Evolutionary conservation across 768 basidiomycete genomes (phyloP).

Genomic region (Leccinum uliginosum): DNA sequence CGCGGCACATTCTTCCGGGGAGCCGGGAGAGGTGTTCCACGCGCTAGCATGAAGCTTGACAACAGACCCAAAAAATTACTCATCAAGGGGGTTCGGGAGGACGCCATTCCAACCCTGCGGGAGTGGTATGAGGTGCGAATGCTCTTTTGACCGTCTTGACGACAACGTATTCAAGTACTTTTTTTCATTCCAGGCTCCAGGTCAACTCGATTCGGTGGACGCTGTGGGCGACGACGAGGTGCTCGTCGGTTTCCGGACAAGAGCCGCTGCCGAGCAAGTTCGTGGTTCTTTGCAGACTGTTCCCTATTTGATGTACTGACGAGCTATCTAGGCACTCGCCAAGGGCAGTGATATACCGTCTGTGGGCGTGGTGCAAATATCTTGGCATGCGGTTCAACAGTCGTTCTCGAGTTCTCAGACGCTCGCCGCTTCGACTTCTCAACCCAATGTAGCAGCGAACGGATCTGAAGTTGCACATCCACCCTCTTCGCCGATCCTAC

Average conservation of each 20-base stretch:
- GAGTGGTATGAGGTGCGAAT: conserved; percentile 78
- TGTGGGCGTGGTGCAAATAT: conserved; percentile 59
- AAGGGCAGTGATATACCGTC: conserved; percentile 67
- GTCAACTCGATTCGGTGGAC: conserved; percentile 67
- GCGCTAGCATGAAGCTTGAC: conserved; percentile 83
- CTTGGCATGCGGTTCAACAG: conserved; percentile 52
- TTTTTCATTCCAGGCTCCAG: conserved; percentile 47
- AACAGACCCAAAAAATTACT: conserved; percentile 80
- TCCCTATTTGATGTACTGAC: conserved; percentile 7
- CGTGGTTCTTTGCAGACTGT: conserved; percentile 10
- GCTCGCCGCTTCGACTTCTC: conserved; percentile 18
- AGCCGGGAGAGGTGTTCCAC: conserved; percentile 60
- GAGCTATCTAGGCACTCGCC: conserved; percentile 52
- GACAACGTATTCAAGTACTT: conserved; percentile 4
- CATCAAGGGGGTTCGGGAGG: conserved; percentile 61
- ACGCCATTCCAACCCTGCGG: conserved; percentile 55
- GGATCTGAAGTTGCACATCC: conserved; percentile 25
- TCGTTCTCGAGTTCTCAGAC: conserved; percentile 18
- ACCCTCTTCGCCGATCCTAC: conserved; percentile 11
- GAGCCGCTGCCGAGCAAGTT: conserved; percentile 76
- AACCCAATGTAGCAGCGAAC: conserved; percentile 18
- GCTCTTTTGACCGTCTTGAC: neutral
- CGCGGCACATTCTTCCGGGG: conserved; percentile 57
- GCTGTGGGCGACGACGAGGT: conserved; percentile 51
- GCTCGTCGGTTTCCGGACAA: conserved; percentile 66